Evolutionary conservation across 208 protist species (phyloP).

Genomic region (Leishmania gerbilli): DNA sequence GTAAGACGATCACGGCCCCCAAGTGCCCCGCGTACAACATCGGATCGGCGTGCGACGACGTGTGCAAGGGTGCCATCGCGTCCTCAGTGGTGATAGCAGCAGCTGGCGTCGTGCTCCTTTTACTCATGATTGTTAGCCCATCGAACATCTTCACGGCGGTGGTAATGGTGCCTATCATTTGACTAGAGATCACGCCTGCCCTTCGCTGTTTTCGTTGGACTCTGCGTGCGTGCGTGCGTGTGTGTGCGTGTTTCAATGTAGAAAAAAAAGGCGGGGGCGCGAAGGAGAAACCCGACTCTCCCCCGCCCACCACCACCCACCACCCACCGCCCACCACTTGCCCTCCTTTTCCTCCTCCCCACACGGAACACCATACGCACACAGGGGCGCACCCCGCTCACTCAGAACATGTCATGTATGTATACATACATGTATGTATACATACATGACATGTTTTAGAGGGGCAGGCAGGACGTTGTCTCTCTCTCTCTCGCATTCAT

Average conservation of each 20-base stretch:
- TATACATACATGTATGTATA: no score
- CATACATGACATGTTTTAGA: no score
- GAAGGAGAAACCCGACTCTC: background rate
- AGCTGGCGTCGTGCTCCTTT: constrained; percentile 24
- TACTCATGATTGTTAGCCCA: constrained; percentile 45
- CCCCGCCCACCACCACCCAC: no score
- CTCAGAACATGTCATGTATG: background rate
- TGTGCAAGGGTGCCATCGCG: constrained; percentile 73
- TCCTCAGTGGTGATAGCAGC: constrained; percentile 52
- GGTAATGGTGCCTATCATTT: constrained; percentile 49
- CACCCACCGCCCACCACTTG: no score
- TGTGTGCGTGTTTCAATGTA: background rate
- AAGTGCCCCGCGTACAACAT: background rate
- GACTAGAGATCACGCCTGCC: constrained; percentile 5
- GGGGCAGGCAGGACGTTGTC: background rate
- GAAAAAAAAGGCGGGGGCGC: background rate
- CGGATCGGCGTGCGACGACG: constrained; percentile 42
- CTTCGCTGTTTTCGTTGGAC: background rate
- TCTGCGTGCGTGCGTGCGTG: background rate
- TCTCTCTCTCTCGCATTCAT: background rate
- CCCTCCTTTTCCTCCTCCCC: background rate
- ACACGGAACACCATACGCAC: background rate
- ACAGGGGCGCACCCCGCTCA: background rate
- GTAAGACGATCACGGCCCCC: constrained; percentile 17
- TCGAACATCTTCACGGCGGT: constrained; percentile 55